A percentile compares a stretch with the other conserved stretches of the same genome.
Conservation (phyloP, 129 eudicot species). For the Kitagawia praeruptora region DNA sequence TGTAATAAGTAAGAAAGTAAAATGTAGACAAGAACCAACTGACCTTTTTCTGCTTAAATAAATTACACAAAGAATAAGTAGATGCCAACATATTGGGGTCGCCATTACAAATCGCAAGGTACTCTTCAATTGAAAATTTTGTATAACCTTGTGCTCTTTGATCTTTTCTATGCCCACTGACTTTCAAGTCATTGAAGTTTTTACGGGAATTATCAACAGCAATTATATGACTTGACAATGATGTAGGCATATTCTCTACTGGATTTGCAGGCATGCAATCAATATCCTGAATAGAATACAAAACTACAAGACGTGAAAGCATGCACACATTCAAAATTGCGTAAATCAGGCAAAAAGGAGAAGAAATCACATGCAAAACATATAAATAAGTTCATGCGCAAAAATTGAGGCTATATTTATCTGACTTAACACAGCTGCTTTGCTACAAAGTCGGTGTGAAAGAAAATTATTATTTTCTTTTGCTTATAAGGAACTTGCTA, state of each 20-base stretch:
- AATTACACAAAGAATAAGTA: constrained; percentile 24
- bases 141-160: constrained; percentile 32
- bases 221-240: constrained; percentile 35
- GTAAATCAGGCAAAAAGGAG: background rate
- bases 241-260: constrained; percentile 72
- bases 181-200: constrained; percentile 46
- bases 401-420: background rate
- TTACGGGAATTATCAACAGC: constrained; percentile 48
- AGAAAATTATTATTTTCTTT: background rate
- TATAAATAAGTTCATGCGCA: background rate
- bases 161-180: constrained; percentile 37
- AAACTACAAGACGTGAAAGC: constrained; percentile 1
- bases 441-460: background rate
- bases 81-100: constrained; percentile 22
- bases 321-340: background rate
- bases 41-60: constrained; percentile 46
- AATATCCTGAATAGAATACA: constrained; percentile 53
- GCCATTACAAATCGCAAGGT: constrained; percentile 33
- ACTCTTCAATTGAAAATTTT: constrained; percentile 31
- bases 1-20: constrained; percentile 8
- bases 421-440: background rate
- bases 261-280: constrained; percentile 95
- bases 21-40: constrained; percentile 1
- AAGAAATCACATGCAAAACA: background rate
- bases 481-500: background rate